Evolutionary conservation across 805 yeast species (phyloP).

Genomic region (Pichia membranifaciens): DNA sequence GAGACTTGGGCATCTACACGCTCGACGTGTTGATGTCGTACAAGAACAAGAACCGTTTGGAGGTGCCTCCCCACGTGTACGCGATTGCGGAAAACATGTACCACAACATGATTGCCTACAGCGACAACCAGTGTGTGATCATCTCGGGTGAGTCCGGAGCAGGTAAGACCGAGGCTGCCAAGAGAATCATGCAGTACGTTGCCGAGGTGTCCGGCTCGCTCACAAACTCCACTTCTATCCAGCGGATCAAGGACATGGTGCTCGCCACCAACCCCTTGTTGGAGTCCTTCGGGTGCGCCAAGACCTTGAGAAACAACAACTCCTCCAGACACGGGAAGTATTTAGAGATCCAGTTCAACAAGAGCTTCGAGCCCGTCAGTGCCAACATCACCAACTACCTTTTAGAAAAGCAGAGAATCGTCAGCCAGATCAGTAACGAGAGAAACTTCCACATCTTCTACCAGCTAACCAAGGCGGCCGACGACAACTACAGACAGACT

Average conservation of each 20-base stretch:
- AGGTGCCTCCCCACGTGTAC: conserved; percentile 96
- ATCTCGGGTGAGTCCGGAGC: conserved; percentile 98
- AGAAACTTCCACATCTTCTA: conserved; percentile 96
- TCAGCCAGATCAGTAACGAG: conserved; percentile 87
- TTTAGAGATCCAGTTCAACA: conserved; percentile 82
- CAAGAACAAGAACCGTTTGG: conserved; percentile 87
- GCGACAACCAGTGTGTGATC: conserved; percentile 94
- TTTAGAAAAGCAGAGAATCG: conserved; percentile 93
- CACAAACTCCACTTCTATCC: conserved; percentile 60
- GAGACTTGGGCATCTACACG: conserved; percentile 93
- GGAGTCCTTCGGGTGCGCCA: conserved; percentile 92
- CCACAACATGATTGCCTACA: conserved; percentile 88
- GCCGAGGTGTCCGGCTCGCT: conserved; percentile 78
- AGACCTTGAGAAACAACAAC: conserved; percentile 82
- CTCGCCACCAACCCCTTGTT: conserved; percentile 91
- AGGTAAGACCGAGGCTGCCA: conserved; percentile 97
- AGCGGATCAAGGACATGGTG: conserved; percentile 92
- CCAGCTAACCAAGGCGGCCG: conserved; percentile 89
- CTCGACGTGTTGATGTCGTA: conserved; percentile 68
- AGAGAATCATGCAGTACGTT: conserved; percentile 94
- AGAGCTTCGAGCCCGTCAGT: conserved; percentile 80
- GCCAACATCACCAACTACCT: conserved; percentile 95
- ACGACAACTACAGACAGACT: conserved; percentile 71
- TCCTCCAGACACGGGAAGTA: conserved; percentile 92
- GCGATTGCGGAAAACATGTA: conserved; percentile 98